Base-by-base conservation (phyloP, 768 basidiomycete species). In the Leccinum sublutescens region DNA sequence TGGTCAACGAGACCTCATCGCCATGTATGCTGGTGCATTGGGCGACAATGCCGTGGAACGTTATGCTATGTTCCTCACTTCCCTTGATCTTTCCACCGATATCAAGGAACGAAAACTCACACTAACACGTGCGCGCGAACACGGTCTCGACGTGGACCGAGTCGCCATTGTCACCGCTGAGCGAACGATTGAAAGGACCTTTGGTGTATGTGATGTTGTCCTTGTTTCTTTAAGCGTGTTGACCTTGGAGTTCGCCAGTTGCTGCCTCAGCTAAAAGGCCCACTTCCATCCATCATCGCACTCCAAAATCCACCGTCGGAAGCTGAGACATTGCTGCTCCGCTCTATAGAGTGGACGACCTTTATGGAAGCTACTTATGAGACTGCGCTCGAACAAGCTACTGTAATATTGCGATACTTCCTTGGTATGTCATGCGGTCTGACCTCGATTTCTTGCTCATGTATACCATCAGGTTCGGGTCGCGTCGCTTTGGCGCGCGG, bases 271-370 rank as follows among this genome's bases (percentile, higher is more conserved):
- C 64, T 82, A 21, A 83, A 80, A 47, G 86, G 85, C 3, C 78
- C 82, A 0, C 74, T 89, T 25, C 87, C 89, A 0, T 84, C 82
- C 1, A 76, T 86, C n/a, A 80, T 85, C 50, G 75, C 78, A 2
- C 65, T 82, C 45, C 87, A 86, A 62, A 77, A 79, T 10, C 78
- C 81, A 1, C 79, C 88, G 0, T 82, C 79, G 1, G 84, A 85
- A 15, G 72, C 74, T 0, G 89, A 93, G 68, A 67, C 75, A 61
- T 71, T 90, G 51, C 78, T 98, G 8, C 79, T 96, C 31, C 85
- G 95, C 19, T 91, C 92, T 0, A 87, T 98, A 52, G 95, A 98
- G 67, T 99, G 96, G 96, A 90, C 95, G 54, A 89, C 85, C 0
- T 90, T 91, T 70, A 78, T 81, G 64, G 82, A 85, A 33, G 75